Percentiles rank a stretch among this genome's conserved stretches.
These are phyloP conservation scores for Begonia fuchsioides DNA, from an alignment of 306 rosid genomes.

Conservation along the genomic window DNA sequence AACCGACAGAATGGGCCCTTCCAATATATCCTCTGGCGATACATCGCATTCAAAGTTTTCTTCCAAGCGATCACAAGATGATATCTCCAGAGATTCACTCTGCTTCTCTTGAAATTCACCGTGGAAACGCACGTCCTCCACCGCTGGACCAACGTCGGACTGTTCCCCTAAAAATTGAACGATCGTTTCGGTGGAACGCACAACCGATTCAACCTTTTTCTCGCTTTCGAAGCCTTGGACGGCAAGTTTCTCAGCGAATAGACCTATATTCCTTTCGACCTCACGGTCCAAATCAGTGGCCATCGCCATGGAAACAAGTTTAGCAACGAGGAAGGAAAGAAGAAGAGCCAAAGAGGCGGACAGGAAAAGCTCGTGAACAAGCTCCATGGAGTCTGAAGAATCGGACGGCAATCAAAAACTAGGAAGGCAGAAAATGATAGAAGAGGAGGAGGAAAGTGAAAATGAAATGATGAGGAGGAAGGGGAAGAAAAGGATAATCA, in stretches of 20 bases:
- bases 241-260: conserved; percentile 14
- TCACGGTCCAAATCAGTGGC: conserved; percentile 5
- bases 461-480: not conserved
- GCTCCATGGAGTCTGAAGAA: not conserved
- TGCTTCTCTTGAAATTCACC: conserved; percentile 1
- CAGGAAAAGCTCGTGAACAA: conserved; percentile 31
- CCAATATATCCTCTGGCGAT: conserved; percentile 3
- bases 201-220: conserved; percentile 16
- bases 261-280: not conserved
- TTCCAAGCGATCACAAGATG: not conserved
- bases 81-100: not conserved
- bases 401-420: not conserved
- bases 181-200: conserved; percentile 9
- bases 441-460: not conserved
- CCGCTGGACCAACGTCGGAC: conserved; percentile 4
- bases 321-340: conserved; percentile 38
- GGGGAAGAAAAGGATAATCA: conserved; percentile 24
- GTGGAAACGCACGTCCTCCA: conserved; percentile 1
- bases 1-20: not conserved
- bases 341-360: conserved; percentile 38
- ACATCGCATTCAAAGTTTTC: conserved; percentile 2
- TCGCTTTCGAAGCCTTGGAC: conserved; percentile 15
- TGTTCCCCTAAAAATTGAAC: conserved; percentile 8
- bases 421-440: no score
- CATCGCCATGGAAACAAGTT: conserved; percentile 35